Evolutionary conservation across 306 rosid species (phyloP).

Genomic region (Malus sieversii): DNA sequence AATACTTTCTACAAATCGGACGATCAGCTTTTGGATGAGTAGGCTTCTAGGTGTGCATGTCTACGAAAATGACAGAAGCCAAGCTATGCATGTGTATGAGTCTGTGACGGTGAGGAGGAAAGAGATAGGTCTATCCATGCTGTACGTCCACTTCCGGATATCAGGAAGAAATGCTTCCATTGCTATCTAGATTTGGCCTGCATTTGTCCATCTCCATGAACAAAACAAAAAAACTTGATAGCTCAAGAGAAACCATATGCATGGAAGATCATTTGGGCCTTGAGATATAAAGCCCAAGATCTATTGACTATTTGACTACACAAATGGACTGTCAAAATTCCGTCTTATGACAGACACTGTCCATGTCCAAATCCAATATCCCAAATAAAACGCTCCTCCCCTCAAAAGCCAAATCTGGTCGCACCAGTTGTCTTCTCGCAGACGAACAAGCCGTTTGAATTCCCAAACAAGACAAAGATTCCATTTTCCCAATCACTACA

Average conservation of each 20-base stretch:
- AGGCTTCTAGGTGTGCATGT: constrained; percentile 6
- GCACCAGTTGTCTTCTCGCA: background rate
- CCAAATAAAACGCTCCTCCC: background rate
- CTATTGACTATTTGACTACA: background rate
- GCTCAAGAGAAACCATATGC: too few relatives aligned
- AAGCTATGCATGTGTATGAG: background rate
- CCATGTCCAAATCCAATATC: background rate
- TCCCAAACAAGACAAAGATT: background rate
- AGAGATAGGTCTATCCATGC: background rate
- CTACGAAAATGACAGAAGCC: constrained; percentile 9
- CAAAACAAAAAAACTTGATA: too few relatives aligned
- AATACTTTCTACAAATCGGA: too few relatives aligned
- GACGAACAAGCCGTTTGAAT: background rate
- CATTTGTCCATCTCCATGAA: background rate
- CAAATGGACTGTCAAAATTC: background rate
- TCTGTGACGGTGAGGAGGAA: too few relatives aligned
- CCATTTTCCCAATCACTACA: background rate
- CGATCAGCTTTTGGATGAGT: background rate
- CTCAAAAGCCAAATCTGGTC: background rate
- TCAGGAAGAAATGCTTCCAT: background rate
- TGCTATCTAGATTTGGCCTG: background rate
- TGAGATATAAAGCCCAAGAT: background rate
- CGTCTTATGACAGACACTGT: background rate
- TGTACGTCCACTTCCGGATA: background rate
- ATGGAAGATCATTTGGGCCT: background rate